phyloP scores from a whole-genome alignment of 441 rosid genomes.

The Metrosideros polymorpha region DNA sequence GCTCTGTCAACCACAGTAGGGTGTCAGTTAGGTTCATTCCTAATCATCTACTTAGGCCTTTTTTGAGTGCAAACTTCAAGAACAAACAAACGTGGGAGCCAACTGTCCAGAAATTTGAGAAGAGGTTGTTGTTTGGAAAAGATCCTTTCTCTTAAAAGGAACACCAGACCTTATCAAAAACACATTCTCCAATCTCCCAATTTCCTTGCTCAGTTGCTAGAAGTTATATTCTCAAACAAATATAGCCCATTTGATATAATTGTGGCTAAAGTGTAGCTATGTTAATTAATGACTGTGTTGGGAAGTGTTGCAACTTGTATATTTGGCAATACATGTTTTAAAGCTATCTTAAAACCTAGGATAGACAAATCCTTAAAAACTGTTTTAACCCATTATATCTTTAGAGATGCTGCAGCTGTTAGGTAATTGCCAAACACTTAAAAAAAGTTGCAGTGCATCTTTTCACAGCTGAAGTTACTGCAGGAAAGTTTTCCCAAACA shows the following conservation, averaged over 20 bases:
- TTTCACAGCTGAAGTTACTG: background rate
- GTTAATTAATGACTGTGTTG: background rate
- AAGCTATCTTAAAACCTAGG: background rate
- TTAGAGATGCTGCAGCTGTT: background rate
- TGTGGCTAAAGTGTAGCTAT: background rate
- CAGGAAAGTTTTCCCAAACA: background rate
- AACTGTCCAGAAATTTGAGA: background rate
- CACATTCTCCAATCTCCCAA: background rate
- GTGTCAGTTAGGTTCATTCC: background rate
- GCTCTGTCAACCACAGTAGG: background rate
- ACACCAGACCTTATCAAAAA: background rate
- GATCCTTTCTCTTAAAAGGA: background rate
- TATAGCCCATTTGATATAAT: background rate
- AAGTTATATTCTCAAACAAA: background rate
- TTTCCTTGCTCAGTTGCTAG: background rate
- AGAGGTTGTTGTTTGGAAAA: background rate
- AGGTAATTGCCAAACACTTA: background rate
- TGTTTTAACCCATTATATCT: background rate
- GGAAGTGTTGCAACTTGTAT: background rate
- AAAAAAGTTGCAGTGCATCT: background rate
- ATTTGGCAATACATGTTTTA: background rate
- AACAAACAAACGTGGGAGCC: background rate
- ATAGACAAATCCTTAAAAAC: background rate
- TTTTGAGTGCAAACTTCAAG: background rate
- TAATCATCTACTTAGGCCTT: background rate